A percentile compares a stretch with the other conserved stretches of the same genome.
Evolutionary conservation across 352 stramenopile species (phyloP).

Genomic region (Halophytophthora batemanensis): DNA sequence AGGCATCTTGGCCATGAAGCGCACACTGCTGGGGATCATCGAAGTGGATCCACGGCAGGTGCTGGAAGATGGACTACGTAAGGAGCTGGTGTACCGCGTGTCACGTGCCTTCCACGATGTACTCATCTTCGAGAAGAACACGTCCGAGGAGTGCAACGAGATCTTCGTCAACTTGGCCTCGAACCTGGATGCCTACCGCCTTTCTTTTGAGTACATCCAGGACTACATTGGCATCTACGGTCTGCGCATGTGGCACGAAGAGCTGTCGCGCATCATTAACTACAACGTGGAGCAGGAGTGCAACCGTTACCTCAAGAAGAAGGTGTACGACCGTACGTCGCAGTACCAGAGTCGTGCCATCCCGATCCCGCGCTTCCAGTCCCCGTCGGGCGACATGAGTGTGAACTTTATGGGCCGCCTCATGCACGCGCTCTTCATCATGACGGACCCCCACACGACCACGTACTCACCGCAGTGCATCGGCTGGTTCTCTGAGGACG

Average conservation of each 20-base stretch:
- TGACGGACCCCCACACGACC: conserved; percentile 90
- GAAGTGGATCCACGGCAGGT: conserved; percentile 93
- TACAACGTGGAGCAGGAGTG: conserved; percentile 96
- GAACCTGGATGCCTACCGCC: conserved; percentile 87
- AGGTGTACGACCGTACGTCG: conserved; percentile 89
- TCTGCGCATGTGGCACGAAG: conserved; percentile 95
- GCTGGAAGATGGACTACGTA: conserved; percentile 92
- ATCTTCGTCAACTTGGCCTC: conserved; percentile 83
- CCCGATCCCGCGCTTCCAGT: conserved; percentile 90
- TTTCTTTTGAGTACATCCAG: conserved; percentile 94
- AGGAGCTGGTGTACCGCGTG: conserved; percentile 92
- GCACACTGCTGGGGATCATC: conserved; percentile 92
- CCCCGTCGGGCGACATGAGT: conserved; percentile 78
- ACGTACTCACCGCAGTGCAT: conserved; percentile 92
- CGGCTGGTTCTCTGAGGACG: conserved; percentile 89
- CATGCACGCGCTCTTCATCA: conserved; percentile 90
- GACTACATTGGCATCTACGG: conserved; percentile 95
- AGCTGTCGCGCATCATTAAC: conserved; percentile 93
- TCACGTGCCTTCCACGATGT: conserved; percentile 85
- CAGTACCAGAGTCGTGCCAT: conserved; percentile 91
- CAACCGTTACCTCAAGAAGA: conserved; percentile 95
- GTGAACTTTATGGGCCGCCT: conserved; percentile 94
- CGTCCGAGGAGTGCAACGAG: conserved; percentile 76
- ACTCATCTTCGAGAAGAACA: conserved; percentile 85
- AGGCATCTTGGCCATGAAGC: conserved; percentile 94